phyloP scores from a whole-genome alignment of 176 grass and related monocot species.

The Cenchrus americanus region DNA sequence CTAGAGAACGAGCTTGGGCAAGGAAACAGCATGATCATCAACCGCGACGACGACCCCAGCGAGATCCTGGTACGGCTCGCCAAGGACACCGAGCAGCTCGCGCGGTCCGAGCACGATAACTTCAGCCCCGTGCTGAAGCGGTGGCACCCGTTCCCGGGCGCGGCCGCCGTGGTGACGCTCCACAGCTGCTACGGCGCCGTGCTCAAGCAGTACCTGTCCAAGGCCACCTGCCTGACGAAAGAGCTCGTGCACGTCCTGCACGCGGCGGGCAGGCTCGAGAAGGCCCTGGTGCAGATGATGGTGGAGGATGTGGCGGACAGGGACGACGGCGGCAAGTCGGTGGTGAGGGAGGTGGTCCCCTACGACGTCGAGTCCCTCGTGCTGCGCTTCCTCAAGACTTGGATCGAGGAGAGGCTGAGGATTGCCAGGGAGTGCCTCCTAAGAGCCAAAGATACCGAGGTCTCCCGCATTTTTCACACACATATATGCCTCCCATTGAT shows the following conservation, averaged over 20 bases:
- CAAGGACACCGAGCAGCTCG: constrained; percentile 69
- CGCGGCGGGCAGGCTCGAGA: constrained; percentile 76
- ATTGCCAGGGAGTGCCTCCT: constrained; percentile 62
- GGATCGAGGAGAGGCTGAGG: constrained; percentile 82
- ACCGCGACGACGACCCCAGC: constrained; percentile 49
- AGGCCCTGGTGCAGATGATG: constrained; percentile 68
- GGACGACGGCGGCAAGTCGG: constrained; percentile 56
- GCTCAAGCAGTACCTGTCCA: constrained; percentile 75
- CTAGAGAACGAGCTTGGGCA: constrained; percentile 69
- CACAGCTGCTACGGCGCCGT: constrained; percentile 82
- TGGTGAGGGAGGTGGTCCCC: constrained; percentile 63
- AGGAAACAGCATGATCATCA: constrained; percentile 49
- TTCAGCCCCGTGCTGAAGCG: constrained; percentile 58
- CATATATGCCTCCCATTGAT: neutral
- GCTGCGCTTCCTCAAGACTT: constrained; percentile 63
- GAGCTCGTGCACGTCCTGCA: constrained; percentile 85
- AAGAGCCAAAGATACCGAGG: constrained; percentile 87
- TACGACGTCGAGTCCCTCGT: constrained; percentile 79
- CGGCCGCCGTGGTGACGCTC: constrained; percentile 56
- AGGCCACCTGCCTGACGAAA: constrained; percentile 64
- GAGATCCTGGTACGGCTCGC: constrained; percentile 62
- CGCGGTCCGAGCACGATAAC: constrained; percentile 55
- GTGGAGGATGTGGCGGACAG: constrained; percentile 62
- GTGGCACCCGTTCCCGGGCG: constrained; percentile 69
- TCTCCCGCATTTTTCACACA: constrained; percentile 15